Base-by-base conservation (phyloP, 257 asterid genomes). In the Ballota nigra region DNA sequence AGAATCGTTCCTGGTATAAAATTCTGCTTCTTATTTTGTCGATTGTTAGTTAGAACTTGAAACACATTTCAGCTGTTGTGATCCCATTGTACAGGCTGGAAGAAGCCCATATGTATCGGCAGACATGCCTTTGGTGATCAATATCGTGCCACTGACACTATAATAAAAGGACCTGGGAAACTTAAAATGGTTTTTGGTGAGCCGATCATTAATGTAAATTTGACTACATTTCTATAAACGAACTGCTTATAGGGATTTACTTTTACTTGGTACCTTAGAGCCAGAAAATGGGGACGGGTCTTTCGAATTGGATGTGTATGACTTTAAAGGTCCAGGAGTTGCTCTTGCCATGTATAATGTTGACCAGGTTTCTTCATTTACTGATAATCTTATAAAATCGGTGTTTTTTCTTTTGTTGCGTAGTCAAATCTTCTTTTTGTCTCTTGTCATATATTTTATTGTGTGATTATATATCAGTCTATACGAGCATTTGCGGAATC, bases 71-170 rank as follows among this genome's bases (percentile, higher is more conserved):
- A 68, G 64, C 47, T 60, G 72, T 43, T 74, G 43, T 41, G 45
- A 59, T 68, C 69, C 28, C 52, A 31, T 75, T 61, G 62, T 79
- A 73, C 83, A 92, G 98, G 98, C 73, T 92, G 98, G 98, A 90
- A 82, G 77, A 85, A 89, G 83, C 97, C 96, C 80, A 92, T 92
- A 68, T 92, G 98, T 63, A 90, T 92, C 55, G 97, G 98, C 45
- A 90, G 98, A 72, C 98, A 90, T 80, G 98, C 95, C 56, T 92
- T 90, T 85, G 98, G 98, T 22, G 98, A 92, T 74, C 98, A 92
- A 64, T 90, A 92, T 73, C 92, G 97, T 61, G 95, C 98, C 63
- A 92, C 96, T 40, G 98, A 92, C 79, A 66, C 86, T 41, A 29
- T 85, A 19, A 92, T 92, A 63, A 72, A 74, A 52, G 96, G 95